A percentile compares a stretch with the other conserved stretches of the same genome.
phyloP scores from a whole-genome alignment of 441 rosid species.

The Euphorbia schlechtendalii region DNA sequence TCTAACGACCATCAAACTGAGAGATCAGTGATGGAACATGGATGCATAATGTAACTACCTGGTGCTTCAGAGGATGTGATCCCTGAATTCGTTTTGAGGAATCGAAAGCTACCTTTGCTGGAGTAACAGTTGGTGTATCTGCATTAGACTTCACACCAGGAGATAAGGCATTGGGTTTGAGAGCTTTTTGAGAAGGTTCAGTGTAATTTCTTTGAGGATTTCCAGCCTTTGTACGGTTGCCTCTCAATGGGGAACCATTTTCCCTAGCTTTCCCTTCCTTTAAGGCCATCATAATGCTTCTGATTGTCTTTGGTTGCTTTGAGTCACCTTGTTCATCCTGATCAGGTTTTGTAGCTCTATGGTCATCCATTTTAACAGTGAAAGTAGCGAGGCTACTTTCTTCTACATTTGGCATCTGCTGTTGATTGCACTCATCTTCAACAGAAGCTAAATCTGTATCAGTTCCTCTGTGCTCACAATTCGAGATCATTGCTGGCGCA shows the following conservation, averaged over 20 bases:
- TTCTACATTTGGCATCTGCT: slow-evolving; percentile 35
- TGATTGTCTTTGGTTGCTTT: slow-evolving; percentile 77
- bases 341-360: slow-evolving; percentile 33
- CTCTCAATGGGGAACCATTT: slow-evolving; percentile 75
- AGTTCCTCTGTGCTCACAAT: slow-evolving; percentile 38
- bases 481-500: slow-evolving; percentile 28
- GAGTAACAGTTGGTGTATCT: slow-evolving; percentile 31
- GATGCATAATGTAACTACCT: slow-evolving; percentile 35
- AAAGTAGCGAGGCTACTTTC: slow-evolving; percentile 32
- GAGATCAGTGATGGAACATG: slow-evolving; percentile 5
- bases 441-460: slow-evolving; percentile 45
- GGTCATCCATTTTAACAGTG: slow-evolving; percentile 40
- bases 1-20: slow-evolving; percentile 11
- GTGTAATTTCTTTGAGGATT: slow-evolving; percentile 43
- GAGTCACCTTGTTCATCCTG: slow-evolving; percentile 41
- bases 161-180: slow-evolving; percentile 41
- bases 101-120: slow-evolving; percentile 47
- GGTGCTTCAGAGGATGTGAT: slow-evolving; percentile 57
- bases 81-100: slow-evolving; percentile 41
- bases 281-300: slow-evolving; percentile 73
- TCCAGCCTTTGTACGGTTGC: slow-evolving; percentile 41
- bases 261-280: slow-evolving; percentile 87
- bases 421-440: slow-evolving; percentile 51
- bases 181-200: slow-evolving; percentile 62
- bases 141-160: slow-evolving; percentile 46